These are phyloP conservation scores for Hyaloscypha hepaticicola DNA, from an alignment of 495 filamentous ascomycete genomes.

Conservation along the genomic window DNA sequence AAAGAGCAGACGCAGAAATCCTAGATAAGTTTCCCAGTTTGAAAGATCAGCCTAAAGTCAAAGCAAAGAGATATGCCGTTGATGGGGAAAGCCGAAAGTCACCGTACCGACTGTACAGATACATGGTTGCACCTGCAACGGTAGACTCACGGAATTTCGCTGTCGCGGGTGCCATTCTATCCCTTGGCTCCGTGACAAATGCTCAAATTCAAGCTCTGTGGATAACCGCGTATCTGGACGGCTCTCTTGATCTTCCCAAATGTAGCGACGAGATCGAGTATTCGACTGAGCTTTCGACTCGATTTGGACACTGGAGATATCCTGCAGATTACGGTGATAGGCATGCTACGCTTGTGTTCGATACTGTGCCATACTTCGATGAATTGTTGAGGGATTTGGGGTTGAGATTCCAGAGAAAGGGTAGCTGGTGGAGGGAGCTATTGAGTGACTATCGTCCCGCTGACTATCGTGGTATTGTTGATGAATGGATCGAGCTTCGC, in stretches of 20 bases:
- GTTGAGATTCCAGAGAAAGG: conserved; percentile 22
- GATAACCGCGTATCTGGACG: conserved; percentile 61
- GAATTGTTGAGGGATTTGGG: conserved; percentile 22
- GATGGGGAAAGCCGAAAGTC: conserved; percentile 41
- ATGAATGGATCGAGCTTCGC: conserved; percentile 46
- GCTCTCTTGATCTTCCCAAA: conserved; percentile 30
- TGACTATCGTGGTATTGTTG: conserved; percentile 61
- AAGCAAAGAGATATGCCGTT: conserved; percentile 43
- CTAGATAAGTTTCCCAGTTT: conserved; percentile 65
- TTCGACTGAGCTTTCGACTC: conserved; percentile 29
- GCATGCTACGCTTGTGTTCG: conserved; percentile 73
- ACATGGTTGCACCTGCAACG: conserved; percentile 64
- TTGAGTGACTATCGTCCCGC: conserved; percentile 55
- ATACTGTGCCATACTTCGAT: conserved; percentile 76
- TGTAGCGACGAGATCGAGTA: conserved; percentile 2
- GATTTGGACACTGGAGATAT: conserved; percentile 66
- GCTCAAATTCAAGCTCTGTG: conserved; percentile 72
- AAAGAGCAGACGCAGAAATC: conserved; percentile 65
- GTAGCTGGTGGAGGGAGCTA: conserved; percentile 44
- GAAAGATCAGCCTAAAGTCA: conserved; percentile 45
- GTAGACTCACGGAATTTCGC: conserved; percentile 57
- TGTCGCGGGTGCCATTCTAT: conserved; percentile 64
- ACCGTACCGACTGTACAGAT: conserved; percentile 58
- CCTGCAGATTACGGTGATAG: conserved; percentile 60
- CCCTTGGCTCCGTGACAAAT: conserved; percentile 59